These are phyloP conservation scores for Aphanomyces stellatus DNA, from an alignment of 352 stramenopile genomes.

Conservation along the genomic window DNA sequence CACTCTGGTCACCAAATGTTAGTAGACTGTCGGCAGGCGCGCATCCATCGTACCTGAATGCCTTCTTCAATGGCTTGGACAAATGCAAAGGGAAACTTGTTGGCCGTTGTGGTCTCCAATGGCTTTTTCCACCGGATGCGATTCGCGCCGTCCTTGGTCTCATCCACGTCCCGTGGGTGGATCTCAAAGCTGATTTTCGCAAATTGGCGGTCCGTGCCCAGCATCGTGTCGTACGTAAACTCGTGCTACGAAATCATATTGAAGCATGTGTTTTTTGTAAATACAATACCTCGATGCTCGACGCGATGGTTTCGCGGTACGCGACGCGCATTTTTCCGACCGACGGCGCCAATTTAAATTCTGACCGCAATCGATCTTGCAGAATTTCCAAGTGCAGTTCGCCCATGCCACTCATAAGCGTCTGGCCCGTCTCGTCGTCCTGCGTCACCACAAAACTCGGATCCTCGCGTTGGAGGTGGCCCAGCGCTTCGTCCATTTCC, in stretches of 20 bases:
- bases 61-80: conserved; percentile 59
- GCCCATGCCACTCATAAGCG: conserved; percentile 53
- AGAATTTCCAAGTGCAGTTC: conserved; percentile 94
- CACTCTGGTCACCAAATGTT: no score
- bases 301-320: conserved; percentile 83
- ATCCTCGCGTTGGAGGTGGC: conserved; percentile 75
- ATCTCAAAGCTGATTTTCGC: conserved; percentile 44
- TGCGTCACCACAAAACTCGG: conserved; percentile 50
- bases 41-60: no score
- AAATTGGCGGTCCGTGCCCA: conserved; percentile 66
- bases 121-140: conserved; percentile 45
- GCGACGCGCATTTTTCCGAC: conserved; percentile 84
- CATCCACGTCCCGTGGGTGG: conserved; percentile 34
- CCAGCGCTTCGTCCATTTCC: conserved; percentile 78
- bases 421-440: conserved; percentile 19
- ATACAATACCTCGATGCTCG: conserved; percentile 30
- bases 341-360: conserved; percentile 83
- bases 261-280: not conserved
- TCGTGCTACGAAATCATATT: not conserved
- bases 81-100: conserved; percentile 60
- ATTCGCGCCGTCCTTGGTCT: conserved; percentile 27
- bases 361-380: conserved; percentile 80
- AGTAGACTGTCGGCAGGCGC: no score
- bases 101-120: conserved; percentile 19
- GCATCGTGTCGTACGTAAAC: conserved; percentile 43